A percentile compares a stretch with the other conserved stretches of the same genome.
Conservation (phyloP, 345 rosid genomes). For the Barbarea vulgaris region DNA sequence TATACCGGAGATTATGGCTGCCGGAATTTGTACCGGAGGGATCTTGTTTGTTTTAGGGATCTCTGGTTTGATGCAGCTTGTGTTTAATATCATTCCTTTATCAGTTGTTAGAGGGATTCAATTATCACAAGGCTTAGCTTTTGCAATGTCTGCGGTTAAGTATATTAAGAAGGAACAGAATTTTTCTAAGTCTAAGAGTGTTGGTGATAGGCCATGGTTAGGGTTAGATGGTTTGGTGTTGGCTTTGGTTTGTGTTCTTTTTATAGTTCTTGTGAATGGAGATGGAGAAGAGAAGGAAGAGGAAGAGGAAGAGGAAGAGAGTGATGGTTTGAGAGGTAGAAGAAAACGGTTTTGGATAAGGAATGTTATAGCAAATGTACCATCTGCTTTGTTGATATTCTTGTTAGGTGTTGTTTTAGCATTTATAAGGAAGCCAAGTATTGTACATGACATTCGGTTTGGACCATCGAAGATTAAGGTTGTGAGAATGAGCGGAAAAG, state of each 20-base stretch:
- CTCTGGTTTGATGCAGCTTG: slow-evolving; percentile 77
- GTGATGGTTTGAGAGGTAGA: slow-evolving; percentile 36
- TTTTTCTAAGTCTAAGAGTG: slow-evolving; percentile 66
- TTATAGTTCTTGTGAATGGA: slow-evolving; percentile 64
- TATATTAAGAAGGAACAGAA: slow-evolving; percentile 62
- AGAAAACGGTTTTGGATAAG: slow-evolving; percentile 30
- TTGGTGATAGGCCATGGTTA: slow-evolving; percentile 62
- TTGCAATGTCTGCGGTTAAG: slow-evolving; percentile 79
- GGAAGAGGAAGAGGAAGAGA: slow-evolving; percentile 9
- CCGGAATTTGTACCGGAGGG: slow-evolving; percentile 75
- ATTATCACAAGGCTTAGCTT: slow-evolving; percentile 75
- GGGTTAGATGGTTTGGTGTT: slow-evolving; percentile 81
- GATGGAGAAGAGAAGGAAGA: slow-evolving; percentile 52
- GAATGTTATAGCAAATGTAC: slow-evolving; percentile 48
- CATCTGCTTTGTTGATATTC: slow-evolving; percentile 79
- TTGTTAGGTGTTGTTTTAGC: slow-evolving; percentile 67
- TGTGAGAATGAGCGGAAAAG: slow-evolving; percentile 51
- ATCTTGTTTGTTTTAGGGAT: slow-evolving; percentile 61
- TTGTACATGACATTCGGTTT: slow-evolving; percentile 49
- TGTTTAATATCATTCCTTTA: slow-evolving; percentile 62
- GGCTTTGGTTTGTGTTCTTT: slow-evolving; percentile 63
- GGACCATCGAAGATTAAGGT: slow-evolving; percentile 63
- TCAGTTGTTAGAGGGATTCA: slow-evolving; percentile 86
- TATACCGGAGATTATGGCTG: slow-evolving; percentile 78
- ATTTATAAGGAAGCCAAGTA: slow-evolving; percentile 56